Base-by-base conservation (phyloP, 345 rosid species). In the Arabis alpina region DNA sequence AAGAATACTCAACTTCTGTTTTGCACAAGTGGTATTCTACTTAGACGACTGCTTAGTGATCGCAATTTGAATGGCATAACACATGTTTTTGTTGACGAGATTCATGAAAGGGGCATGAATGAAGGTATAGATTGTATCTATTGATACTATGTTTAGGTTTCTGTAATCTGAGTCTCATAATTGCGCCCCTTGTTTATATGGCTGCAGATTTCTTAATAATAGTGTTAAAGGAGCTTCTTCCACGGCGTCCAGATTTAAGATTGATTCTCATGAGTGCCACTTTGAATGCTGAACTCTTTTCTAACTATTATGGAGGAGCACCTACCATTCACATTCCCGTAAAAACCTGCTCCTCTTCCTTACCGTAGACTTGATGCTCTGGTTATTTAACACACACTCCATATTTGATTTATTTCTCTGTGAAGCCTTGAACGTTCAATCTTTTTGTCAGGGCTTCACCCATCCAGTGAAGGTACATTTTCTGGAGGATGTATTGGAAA, bases 101-200 rank as follows among this genome's bases (percentile, higher is more conserved):
- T 94, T 82, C 99, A 94, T 68, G 99, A 94, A 76, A 80, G 99
- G 64, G 99, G 99, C 81, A 94, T 94, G 99, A 94, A 94, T 77
- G 99, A 94, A 91, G 99, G 99, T 91, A 80, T 70, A 28, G 13
- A 64, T 57, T 65, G 36, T 42, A 64, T 40, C 8, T 54, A 55
- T 68, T 40, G 19, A 54, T 10, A 39, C 2, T 15, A 44, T 60
- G 50, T 54, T 14, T 57, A 40, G 57, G 47, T 68, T 64, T 64
- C 56, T 37, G 58, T 24, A 13, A 42, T 39, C 25, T 4, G 32
- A 40, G 30, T 40, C 55, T 72, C 66, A 43, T 66, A 4, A 52
- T 50, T 50, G 1, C 23, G 19, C n/a, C n/a, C 48, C 55, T 52
- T 15, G 12, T 16, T 71, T 72, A 28, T 13, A 57, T 55, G 70